Evolutionary conservation across 257 asterid genomes (phyloP), one percentile per base, ranked within the genome.

Genomic region (Capsicum baccatum): DNA sequence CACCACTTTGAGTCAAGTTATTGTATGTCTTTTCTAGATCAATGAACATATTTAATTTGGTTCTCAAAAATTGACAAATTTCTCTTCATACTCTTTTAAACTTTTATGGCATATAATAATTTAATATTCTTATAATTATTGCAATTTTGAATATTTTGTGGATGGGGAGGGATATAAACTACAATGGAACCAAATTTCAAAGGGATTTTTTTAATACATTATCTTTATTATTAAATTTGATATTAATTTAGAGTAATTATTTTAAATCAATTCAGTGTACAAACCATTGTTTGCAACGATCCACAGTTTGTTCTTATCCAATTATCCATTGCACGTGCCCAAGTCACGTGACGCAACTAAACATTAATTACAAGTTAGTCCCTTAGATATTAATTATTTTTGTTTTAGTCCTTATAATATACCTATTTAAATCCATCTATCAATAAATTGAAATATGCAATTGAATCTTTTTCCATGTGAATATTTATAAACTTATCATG

Each of bases 281-380:
- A 2, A 42, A 19, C 6, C 13, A n/a, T 19, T 48, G 80, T 73
- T 47, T 73, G 6, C 19, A 76, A 11, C 1, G 11, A 11, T 58
- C 17, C 62, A 66, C 47, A 39, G 57, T 50, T 71, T 78, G 88
- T 68, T 85, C 91, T 87, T 87, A 89, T 89, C 91, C 91, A 70
- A 0, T 50, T 76, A 15, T 73, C 19, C 60, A 26, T 42, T 9
- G 55, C 13, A 52, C 73, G 0, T 48, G 88, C 54, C 81, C 13
- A 15, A 3, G 62, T 67, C 87, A 87, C 83, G 39, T 80, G 87
- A 33, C 2, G 10, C 11, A 76, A 82, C 88, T 47, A 79, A 84
- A 2, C 48, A 4, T 37, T 15, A 68, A 15, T 68, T 35, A 1
- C 35, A 6, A 0, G 1, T 0, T 39, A 16, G 26, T 39, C 54